Evolutionary conservation across 805 yeast species (phyloP).

Genomic region (Kuraishia ogatae): DNA sequence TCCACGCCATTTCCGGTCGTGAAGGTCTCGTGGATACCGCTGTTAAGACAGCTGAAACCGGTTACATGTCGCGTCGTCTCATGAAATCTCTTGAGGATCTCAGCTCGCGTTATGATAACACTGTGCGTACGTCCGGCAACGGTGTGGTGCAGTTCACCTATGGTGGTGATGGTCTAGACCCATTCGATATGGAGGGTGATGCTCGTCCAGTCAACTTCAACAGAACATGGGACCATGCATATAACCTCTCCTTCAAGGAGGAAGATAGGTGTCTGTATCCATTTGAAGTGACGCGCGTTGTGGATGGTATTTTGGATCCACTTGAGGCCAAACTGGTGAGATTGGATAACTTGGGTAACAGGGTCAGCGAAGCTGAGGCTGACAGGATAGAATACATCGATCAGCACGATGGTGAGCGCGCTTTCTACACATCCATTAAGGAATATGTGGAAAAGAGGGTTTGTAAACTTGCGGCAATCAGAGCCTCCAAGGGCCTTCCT

Average conservation of each 20-base stretch:
- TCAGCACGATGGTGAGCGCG: conserved; percentile 81
- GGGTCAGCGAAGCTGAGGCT: conserved; percentile 32
- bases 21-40: conserved; percentile 99
- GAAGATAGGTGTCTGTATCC: conserved; percentile 56
- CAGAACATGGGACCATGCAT: conserved; percentile 92
- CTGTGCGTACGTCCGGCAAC: conserved; percentile 90
- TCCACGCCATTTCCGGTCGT: conserved; percentile 99
- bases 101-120: conserved; percentile 85
- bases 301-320: conserved; percentile 50
- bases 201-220: conserved; percentile 91
- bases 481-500: conserved; percentile 45
- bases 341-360: conserved; percentile 63
- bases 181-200: conserved; percentile 98
- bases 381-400: conserved; percentile 62
- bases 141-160: conserved; percentile 96
- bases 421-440: conserved; percentile 69
- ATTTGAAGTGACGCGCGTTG: conserved; percentile 49
- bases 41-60: conserved; percentile 98
- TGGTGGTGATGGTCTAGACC: conserved; percentile 98
- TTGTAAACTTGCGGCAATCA: conserved; percentile 39
- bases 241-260: conserved; percentile 56
- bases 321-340: conserved; percentile 52
- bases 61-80: conserved; percentile 95
- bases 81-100: conserved; percentile 97
- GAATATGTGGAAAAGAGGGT: conserved; percentile 56